Evolutionary conservation across 768 basidiomycete genomes (phyloP).

Genomic region (Mycena pura): DNA sequence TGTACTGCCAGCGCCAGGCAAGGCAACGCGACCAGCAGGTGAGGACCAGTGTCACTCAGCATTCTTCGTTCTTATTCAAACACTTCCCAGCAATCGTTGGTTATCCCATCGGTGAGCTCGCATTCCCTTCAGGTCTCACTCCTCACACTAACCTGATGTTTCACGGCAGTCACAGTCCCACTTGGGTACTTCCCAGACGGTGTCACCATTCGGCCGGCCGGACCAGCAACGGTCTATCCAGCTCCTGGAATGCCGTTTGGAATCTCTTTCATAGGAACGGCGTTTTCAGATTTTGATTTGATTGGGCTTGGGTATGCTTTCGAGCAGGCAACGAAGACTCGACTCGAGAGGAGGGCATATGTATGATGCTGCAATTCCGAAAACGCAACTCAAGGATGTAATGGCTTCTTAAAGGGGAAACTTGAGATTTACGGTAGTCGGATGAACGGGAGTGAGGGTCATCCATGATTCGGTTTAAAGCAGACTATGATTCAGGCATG

Average conservation of each 20-base stretch:
- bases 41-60: slow-evolving; percentile 2
- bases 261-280: slow-evolving; percentile 64
- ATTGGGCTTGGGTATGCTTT: slow-evolving; percentile 67
- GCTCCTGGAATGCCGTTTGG: slow-evolving; percentile 67
- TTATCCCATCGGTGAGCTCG: slow-evolving; percentile 61
- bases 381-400: slow-evolving; percentile 42
- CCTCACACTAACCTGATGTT: not conserved
- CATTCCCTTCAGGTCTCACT: not conserved
- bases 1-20: slow-evolving; percentile 50
- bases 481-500: not conserved
- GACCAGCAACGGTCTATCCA: slow-evolving; percentile 50
- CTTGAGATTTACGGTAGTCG: not conserved
- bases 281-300: slow-evolving; percentile 65
- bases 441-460: not conserved
- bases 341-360: slow-evolving; percentile 55
- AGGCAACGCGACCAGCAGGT: slow-evolving; percentile 48
- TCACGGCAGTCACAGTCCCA: slow-evolving; percentile 47
- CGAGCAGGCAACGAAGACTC: slow-evolving; percentile 64
- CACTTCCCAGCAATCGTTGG: slow-evolving; percentile 57
- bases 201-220: slow-evolving; percentile 44
- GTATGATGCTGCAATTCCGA: slow-evolving; percentile 60
- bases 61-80: slow-evolving; percentile 9
- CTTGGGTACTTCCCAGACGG: slow-evolving; percentile 63
- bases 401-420: not conserved
- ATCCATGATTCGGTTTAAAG: not conserved